Evolutionary conservation across 2,329 filamentous ascomycete genomes (phyloP).

Genomic region (Colletotrichum sp.): DNA sequence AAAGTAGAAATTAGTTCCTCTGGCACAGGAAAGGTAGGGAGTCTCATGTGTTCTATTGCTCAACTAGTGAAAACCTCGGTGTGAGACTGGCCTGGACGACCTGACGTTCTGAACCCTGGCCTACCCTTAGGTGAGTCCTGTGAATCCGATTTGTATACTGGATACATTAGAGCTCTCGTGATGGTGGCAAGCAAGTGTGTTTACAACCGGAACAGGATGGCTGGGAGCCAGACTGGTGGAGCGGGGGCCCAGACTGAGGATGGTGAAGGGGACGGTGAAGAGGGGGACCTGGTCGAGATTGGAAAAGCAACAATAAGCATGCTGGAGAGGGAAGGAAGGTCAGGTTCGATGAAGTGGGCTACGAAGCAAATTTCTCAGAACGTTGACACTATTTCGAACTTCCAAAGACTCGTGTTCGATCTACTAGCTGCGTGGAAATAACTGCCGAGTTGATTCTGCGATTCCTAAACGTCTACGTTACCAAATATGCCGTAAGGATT

Average conservation of each 20-base stretch:
- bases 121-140: background rate
- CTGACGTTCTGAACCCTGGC: background rate
- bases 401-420: background rate
- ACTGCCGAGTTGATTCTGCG: background rate
- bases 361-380: background rate
- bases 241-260: background rate
- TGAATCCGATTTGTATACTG: background rate
- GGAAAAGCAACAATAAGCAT: background rate
- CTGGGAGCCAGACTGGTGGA: background rate
- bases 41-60: background rate
- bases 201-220: background rate
- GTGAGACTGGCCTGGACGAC: background rate
- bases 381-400: background rate
- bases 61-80: background rate
- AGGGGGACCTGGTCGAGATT: too few species aligned
- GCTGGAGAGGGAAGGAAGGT: background rate
- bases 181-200: background rate
- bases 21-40: background rate
- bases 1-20: background rate
- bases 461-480: background rate
- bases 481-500: background rate
- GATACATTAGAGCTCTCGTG: background rate
- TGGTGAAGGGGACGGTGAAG: background rate
- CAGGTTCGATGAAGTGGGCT: background rate
- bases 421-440: background rate